Conservation (phyloP, 208 protist genomes). For the Leishmania mexicana region DNA sequence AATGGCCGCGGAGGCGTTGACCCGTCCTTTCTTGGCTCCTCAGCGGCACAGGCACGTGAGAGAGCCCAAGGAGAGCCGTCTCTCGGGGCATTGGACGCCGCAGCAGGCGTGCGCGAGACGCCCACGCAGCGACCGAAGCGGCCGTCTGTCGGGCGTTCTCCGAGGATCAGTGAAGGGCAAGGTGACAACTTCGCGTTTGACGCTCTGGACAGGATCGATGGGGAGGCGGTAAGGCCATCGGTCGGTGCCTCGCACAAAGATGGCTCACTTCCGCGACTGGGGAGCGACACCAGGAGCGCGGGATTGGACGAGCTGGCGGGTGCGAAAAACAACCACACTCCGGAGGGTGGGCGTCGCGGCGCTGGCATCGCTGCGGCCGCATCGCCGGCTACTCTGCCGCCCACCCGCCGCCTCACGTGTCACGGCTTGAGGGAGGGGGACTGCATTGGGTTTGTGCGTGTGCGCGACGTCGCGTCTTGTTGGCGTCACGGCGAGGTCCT, state of each 20-base stretch:
- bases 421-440: conserved; percentile 1
- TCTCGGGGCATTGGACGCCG: not conserved
- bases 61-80: not conserved
- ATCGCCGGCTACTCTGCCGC: not conserved
- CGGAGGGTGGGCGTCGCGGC: not conserved
- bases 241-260: not conserved
- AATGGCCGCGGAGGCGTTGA: not conserved
- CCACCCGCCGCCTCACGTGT: not conserved
- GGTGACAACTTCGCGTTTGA: no score
- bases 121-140: not conserved
- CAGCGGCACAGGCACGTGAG: not conserved
- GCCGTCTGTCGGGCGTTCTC: not conserved
- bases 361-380: not conserved
- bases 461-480: not conserved
- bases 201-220: not conserved
- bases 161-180: not conserved
- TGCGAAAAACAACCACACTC: not conserved
- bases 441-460: conserved; percentile 17
- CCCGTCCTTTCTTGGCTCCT: not conserved
- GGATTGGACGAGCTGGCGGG: not conserved
- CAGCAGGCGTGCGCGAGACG: not conserved
- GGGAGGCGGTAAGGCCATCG: not conserved
- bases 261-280: not conserved
- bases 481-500: conserved; percentile 17
- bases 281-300: not conserved